phyloP scores from a whole-genome alignment of 2,329 filamentous ascomycete species.

The Fusarium liriodendri region DNA sequence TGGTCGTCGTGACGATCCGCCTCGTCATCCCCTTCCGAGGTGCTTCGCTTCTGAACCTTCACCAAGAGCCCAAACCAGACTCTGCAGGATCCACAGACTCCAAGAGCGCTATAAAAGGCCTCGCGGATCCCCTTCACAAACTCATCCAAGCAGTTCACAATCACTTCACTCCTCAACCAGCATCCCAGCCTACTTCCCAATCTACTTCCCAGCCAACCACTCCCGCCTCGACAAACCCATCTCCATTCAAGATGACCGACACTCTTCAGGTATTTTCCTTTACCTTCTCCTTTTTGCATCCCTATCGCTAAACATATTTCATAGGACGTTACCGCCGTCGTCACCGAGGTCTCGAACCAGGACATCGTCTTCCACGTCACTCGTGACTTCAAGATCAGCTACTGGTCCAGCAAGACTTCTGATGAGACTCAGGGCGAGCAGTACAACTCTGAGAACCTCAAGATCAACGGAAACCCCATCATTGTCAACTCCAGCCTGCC shows the following conservation, averaged over 20 bases:
- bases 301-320: neutral
- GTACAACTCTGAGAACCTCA: neutral
- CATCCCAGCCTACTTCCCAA: neutral
- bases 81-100: neutral
- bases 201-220: neutral
- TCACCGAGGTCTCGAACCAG: neutral
- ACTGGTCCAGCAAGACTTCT: neutral
- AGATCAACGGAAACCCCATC: neutral
- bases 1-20: neutral
- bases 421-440: neutral
- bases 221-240: neutral
- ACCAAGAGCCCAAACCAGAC: neutral
- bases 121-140: neutral
- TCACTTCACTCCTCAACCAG: neutral
- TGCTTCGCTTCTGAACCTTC: neutral
- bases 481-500: neutral
- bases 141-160: conserved; percentile 1
- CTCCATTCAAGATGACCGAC: neutral
- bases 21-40: neutral
- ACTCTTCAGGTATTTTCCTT: neutral
- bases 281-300: neutral
- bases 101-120: neutral
- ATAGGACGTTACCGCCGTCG: neutral
- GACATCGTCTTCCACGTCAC: neutral
- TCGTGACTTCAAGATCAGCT: neutral